A percentile compares a stretch with the other conserved stretches of the same genome.
These are phyloP conservation scores for Leccinum fuscescens DNA, from an alignment of 1,284 basidiomycete species.

Conservation along the genomic window DNA sequence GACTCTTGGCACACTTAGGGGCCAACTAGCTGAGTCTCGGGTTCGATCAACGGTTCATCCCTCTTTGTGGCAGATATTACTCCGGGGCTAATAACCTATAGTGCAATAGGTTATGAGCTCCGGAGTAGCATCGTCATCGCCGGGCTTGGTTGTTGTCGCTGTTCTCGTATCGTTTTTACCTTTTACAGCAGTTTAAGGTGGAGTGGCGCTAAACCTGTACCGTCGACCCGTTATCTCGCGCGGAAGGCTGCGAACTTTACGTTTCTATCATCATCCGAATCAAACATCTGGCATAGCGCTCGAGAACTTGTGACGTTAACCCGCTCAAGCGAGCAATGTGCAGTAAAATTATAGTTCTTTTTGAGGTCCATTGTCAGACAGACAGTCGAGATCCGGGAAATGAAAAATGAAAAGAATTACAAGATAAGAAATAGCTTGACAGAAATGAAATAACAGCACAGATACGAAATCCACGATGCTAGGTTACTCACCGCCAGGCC, in stretches of 20 bases:
- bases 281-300: background rate
- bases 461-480: constrained; percentile 5
- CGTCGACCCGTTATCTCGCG: constrained; percentile 7
- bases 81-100: constrained; percentile 32
- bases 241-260: constrained; percentile 15
- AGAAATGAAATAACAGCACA: constrained; percentile 11
- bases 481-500: constrained; percentile 11
- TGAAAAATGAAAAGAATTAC: constrained; percentile 7
- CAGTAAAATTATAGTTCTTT: background rate
- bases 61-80: constrained; percentile 17
- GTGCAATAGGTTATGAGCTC: constrained; percentile 12
- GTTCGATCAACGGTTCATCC: constrained; percentile 6
- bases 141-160: background rate
- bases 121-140: constrained; percentile 18
- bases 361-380: background rate
- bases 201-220: background rate
- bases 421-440: constrained; percentile 8
- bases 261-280: constrained; percentile 5
- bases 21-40: background rate
- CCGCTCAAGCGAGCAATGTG: constrained; percentile 5
- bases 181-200: background rate
- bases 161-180: constrained; percentile 6
- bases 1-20: background rate
- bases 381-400: constrained; percentile 18
- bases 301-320: constrained; percentile 14